Evolutionary conservation across 2,329 filamentous ascomycete species (phyloP).

Genomic region (Stromatinia cepivora): DNA sequence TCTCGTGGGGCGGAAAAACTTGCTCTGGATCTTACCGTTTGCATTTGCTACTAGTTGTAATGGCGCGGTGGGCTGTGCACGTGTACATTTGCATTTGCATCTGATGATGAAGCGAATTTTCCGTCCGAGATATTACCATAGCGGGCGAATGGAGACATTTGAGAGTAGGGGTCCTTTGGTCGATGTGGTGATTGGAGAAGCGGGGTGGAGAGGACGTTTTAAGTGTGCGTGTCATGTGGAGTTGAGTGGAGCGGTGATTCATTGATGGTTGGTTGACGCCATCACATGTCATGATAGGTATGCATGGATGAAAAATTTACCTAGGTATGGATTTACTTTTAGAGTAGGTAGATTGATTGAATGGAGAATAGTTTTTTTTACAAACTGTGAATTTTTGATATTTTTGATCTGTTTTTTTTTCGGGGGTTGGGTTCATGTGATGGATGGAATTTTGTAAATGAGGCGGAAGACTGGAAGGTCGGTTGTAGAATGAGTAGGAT

Average conservation of each 20-base stretch:
- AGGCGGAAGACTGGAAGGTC: no score
- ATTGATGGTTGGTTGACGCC: background rate
- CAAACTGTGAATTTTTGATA: background rate
- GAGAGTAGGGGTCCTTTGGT: background rate
- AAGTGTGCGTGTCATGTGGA: conserved; percentile 4
- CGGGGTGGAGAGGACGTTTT: conserved; percentile 2
- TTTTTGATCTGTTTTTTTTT: no score
- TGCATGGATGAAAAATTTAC: background rate
- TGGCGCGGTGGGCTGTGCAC: conserved; percentile 7
- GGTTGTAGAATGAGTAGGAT: no score
- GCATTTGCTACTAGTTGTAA: conserved; percentile 7
- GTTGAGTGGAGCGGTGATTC: background rate
- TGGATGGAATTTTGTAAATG: no score
- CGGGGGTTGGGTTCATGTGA: no score
- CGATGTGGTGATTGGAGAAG: conserved; percentile 8
- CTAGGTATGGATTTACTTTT: conserved; percentile 5
- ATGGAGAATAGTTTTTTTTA: background rate
- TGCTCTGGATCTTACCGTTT: background rate
- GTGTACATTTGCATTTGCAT: conserved; percentile 7
- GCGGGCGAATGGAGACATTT: background rate
- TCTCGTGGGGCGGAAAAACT: conserved; percentile 1
- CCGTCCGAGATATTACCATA: conserved; percentile 9
- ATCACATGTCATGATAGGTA: no score
- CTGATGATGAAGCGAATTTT: conserved; percentile 2
- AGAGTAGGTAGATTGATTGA: background rate